These are phyloP conservation scores for Parasitella parasitica DNA, from an alignment of 371 early-diverging fungal genomes.

Conservation along the genomic window DNA sequence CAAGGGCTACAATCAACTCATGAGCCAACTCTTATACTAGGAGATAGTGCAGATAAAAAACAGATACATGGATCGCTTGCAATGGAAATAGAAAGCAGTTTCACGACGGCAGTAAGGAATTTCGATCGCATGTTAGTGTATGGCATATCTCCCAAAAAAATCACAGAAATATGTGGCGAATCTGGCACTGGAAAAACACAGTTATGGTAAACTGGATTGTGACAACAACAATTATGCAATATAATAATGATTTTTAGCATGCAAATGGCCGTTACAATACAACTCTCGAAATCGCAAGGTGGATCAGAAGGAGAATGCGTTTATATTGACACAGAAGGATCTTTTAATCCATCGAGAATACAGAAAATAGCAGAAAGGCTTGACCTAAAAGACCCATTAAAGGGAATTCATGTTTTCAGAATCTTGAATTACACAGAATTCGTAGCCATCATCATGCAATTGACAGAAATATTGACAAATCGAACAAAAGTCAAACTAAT, in stretches of 20 bases:
- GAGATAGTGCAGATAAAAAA: not conserved
- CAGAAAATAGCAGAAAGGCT: slow-evolving; percentile 36
- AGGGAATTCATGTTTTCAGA: slow-evolving; percentile 54
- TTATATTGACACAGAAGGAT: slow-evolving; percentile 74
- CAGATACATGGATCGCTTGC: slow-evolving; percentile 5
- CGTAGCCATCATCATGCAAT: slow-evolving; percentile 50
- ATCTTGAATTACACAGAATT: slow-evolving; percentile 52
- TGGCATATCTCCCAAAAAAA: slow-evolving; percentile 51
- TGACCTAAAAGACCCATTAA: slow-evolving; percentile 19
- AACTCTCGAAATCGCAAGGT: slow-evolving; percentile 35
- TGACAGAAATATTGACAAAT: slow-evolving; percentile 47
- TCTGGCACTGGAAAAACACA: slow-evolving; percentile 72
- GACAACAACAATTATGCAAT: not conserved
- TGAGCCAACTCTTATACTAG: not conserved
- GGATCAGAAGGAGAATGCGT: slow-evolving; percentile 58
- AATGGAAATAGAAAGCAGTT: slow-evolving; percentile 28
- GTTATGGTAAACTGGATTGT: slow-evolving; percentile 46
- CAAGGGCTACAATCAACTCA: not conserved
- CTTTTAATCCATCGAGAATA: slow-evolving; percentile 46
- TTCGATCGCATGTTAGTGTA: slow-evolving; percentile 49
- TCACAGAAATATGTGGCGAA: slow-evolving; percentile 68
- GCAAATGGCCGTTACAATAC: slow-evolving; percentile 63
- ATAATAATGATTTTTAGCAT: slow-evolving; percentile 38
- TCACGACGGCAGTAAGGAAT: slow-evolving; percentile 31
- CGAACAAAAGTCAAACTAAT: slow-evolving; percentile 55